Conservation (phyloP, 495 filamentous ascomycete species). For the Aspergillus ostianus region DNA sequence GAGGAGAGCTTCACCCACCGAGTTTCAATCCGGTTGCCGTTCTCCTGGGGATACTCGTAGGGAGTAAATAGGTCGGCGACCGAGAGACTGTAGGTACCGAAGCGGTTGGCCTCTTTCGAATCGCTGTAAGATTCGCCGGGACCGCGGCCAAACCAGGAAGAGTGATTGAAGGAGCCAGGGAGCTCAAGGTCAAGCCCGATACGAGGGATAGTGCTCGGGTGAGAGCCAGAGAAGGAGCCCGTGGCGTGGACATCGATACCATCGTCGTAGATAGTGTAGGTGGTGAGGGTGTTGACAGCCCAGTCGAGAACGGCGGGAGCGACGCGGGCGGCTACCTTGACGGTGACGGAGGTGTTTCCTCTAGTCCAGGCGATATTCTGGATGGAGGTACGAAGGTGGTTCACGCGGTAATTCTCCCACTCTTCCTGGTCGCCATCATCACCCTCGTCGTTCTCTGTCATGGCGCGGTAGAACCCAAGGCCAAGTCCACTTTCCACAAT, state of each 20-base stretch:
- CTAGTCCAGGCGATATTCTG: slow-evolving; percentile 38
- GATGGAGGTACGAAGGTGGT: slow-evolving; percentile 39
- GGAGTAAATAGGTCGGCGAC: slow-evolving; percentile 7
- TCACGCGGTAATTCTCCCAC: slow-evolving; percentile 30
- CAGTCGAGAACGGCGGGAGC: slow-evolving; percentile 55
- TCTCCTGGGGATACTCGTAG: slow-evolving; percentile 28
- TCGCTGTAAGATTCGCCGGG: slow-evolving; percentile 13
- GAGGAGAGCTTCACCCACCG: slow-evolving; percentile 6
- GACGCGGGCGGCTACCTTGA: slow-evolving; percentile 31
- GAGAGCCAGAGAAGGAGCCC: slow-evolving; percentile 39
- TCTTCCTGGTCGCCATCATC: slow-evolving; percentile 27
- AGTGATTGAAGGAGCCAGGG: background rate
- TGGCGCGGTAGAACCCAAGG: slow-evolving; percentile 24
- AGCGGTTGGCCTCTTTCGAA: slow-evolving; percentile 11
- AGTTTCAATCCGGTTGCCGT: slow-evolving; percentile 25
- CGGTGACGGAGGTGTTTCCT: slow-evolving; percentile 7
- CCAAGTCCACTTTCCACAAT: slow-evolving; percentile 22
- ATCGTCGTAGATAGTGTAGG: slow-evolving; percentile 45
- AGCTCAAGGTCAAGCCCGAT: slow-evolving; percentile 8
- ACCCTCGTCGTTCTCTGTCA: slow-evolving; percentile 61
- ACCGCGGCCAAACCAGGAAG: slow-evolving; percentile 13
- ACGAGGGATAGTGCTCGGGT: slow-evolving; percentile 47
- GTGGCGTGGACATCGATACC: slow-evolving; percentile 38
- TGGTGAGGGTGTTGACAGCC: slow-evolving; percentile 46
- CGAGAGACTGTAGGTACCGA: slow-evolving; percentile 1